A percentile compares a stretch with the other conserved stretches of the same genome.
Conservation (phyloP, 2,329 filamentous ascomycete genomes). For the Epichloe festucae region DNA sequence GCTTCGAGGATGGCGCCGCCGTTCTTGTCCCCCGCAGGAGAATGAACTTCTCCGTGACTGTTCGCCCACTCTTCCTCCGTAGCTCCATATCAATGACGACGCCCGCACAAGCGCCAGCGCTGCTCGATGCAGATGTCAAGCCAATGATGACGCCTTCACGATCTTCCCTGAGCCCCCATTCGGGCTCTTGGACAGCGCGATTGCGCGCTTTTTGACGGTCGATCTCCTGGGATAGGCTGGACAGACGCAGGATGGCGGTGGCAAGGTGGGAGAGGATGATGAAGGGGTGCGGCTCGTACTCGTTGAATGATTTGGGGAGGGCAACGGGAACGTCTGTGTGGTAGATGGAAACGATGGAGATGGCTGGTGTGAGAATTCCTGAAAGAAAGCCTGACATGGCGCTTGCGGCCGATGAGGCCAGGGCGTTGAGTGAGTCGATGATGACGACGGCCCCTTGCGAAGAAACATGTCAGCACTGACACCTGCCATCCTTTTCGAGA, state of each 20-base stretch:
- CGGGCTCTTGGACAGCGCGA: slow-evolving; percentile 60
- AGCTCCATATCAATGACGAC: slow-evolving; percentile 81
- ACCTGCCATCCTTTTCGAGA: too few species aligned
- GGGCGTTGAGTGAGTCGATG: slow-evolving; percentile 64
- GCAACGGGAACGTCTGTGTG: slow-evolving; percentile 64
- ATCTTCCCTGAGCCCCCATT: slow-evolving; percentile 65
- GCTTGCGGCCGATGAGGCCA: slow-evolving; percentile 40
- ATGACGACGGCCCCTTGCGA: slow-evolving; percentile 56
- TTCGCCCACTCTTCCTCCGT: slow-evolving; percentile 66
- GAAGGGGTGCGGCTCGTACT: slow-evolving; percentile 56
- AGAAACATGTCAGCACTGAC: neutral
- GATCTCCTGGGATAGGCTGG: slow-evolving; percentile 62
- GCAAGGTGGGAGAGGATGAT: slow-evolving; percentile 69
- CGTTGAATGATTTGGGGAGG: slow-evolving; percentile 27
- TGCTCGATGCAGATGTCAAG: slow-evolving; percentile 28
- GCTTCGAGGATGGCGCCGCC: slow-evolving; percentile 9
- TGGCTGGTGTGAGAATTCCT: slow-evolving; percentile 48
- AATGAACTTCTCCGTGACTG: slow-evolving; percentile 56
- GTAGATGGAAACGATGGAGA: slow-evolving; percentile 67
- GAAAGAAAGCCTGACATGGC: slow-evolving; percentile 57
- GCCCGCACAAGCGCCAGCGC: slow-evolving; percentile 18
- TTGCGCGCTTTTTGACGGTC: slow-evolving; percentile 63
- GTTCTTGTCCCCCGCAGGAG: slow-evolving; percentile 15
- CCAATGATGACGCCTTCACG: slow-evolving; percentile 69
- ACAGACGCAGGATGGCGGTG: slow-evolving; percentile 65